Evolutionary conservation across 2,329 filamentous ascomycete species (phyloP).

Genomic region (Sphaerulina vaccinii): DNA sequence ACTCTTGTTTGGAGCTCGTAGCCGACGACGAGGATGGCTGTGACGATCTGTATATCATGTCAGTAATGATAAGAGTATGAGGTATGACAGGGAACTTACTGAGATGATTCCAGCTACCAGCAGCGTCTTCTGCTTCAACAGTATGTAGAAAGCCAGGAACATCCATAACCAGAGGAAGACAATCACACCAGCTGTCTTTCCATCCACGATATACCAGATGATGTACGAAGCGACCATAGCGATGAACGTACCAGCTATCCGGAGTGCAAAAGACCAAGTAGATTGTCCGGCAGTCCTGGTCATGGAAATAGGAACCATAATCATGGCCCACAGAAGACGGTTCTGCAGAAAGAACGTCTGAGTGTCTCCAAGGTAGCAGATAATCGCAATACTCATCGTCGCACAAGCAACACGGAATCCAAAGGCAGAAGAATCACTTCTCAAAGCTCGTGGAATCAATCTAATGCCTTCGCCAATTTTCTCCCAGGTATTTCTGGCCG

Average conservation of each 20-base stretch:
- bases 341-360: conserved; percentile 68
- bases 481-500: conserved; percentile 60
- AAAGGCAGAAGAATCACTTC: conserved; percentile 64
- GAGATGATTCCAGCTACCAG: conserved; percentile 62
- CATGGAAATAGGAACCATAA: conserved; percentile 70
- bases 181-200: conserved; percentile 62
- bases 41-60: conserved; percentile 48
- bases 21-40: conserved; percentile 47
- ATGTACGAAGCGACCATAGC: conserved; percentile 64
- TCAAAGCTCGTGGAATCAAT: conserved; percentile 57
- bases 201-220: conserved; percentile 73
- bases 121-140: conserved; percentile 66
- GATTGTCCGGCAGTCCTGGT: conserved; percentile 66
- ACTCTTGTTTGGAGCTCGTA: conserved; percentile 66
- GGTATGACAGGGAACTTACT: not conserved
- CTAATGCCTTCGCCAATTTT: conserved; percentile 62
- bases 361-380: conserved; percentile 62
- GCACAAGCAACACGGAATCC: conserved; percentile 70
- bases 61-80: not conserved
- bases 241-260: conserved; percentile 62
- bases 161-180: conserved; percentile 67
- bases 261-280: conserved; percentile 65
- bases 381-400: conserved; percentile 68
- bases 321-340: conserved; percentile 73
- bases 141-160: conserved; percentile 65